Conservation (phyloP, 2,329 filamentous ascomycete genomes). For the Aspergillus transmontanensis region DNA sequence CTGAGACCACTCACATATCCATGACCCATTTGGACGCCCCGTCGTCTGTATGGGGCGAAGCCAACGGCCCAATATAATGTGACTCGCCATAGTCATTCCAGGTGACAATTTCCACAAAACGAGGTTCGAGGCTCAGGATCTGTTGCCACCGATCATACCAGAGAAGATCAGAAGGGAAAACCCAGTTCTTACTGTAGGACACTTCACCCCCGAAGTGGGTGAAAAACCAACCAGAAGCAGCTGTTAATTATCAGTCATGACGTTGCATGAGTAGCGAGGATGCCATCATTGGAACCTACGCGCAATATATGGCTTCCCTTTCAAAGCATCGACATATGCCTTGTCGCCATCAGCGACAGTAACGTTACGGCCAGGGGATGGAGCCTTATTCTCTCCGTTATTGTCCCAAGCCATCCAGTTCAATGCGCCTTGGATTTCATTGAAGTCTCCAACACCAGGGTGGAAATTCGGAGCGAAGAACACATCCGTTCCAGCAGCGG, state of each 20-base stretch:
- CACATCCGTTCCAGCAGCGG: constrained; percentile 48
- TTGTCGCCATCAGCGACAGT: constrained; percentile 45
- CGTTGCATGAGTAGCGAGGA: not conserved
- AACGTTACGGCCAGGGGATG: constrained; percentile 41
- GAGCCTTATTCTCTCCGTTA: constrained; percentile 53
- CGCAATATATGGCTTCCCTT: constrained; percentile 53
- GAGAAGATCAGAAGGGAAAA: constrained; percentile 48
- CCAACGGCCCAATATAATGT: constrained; percentile 56
- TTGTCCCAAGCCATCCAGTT: constrained; percentile 51
- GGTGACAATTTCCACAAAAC: constrained; percentile 52
- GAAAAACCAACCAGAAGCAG: constrained; percentile 55
- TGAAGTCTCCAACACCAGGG: constrained; percentile 43
- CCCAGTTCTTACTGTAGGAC: constrained; percentile 56
- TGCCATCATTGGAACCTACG: constrained; percentile 30
- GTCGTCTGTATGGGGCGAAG: constrained; percentile 41
- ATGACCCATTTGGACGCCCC: constrained; percentile 53
- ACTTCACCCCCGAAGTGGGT: constrained; percentile 52
- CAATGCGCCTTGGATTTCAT: constrained; percentile 44
- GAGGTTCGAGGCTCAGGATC: constrained; percentile 48
- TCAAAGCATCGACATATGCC: constrained; percentile 35
- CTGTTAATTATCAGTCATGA: constrained; percentile 20
- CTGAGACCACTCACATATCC: constrained; percentile 45
- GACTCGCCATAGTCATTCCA: constrained; percentile 60
- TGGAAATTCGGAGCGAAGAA: constrained; percentile 57
- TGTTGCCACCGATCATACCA: constrained; percentile 49